Base-by-base conservation (phyloP, 1,139 yeast species). In the Geotrichum siamense region DNA sequence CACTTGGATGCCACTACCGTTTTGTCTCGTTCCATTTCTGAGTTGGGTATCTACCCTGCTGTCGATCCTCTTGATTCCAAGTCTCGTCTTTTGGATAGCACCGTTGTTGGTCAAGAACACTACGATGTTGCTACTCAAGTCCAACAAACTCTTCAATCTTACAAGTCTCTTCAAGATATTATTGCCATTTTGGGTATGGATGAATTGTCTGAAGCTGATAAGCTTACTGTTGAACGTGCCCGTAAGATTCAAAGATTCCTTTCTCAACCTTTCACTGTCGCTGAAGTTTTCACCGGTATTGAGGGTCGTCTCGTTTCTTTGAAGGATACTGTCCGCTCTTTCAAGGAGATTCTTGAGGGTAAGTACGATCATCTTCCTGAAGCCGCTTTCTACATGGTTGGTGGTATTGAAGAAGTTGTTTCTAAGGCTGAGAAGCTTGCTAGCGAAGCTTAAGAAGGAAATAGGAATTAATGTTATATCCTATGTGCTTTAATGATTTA, bases 131-230 rank as follows among this genome's bases (percentile, higher is more conserved):
- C 98, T 56, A 76, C 94, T 59, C 69, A 73, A 65, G 98, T 91
- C 60, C 98, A 91, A 78, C 94, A 89, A 77, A 91, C 97, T 62
- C 78, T 91, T 72, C 98, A 91, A 79, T 96, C 97, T 64, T 91
- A 91, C 84, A 91, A 91, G 80, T 91, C 98, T 63, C 81, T 91
- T 71, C 98, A 91, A 79, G 98, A 91, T 82, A 91, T 91, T 73
- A 91, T 91, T 80, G 98, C 98, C 74, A 91, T 91, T 81, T 84
- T 91, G 73, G 98, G 98, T 89, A 91, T 91, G 98, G 98, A 91
- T 74, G 98, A 91, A 79, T 81, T 91, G 76, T 87, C 97, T 58
- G 98, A 91, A 78, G 75, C 82, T 63, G 98, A 91, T 75, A 91
- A 91, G 78, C 82, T 91, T 70, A 91, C 97, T 57, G 98, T 91